Percentiles rank a stretch among this genome's conserved stretches.
Conservation (phyloP, 2,329 filamentous ascomycete genomes). For the Orbilia ellipsospora region DNA sequence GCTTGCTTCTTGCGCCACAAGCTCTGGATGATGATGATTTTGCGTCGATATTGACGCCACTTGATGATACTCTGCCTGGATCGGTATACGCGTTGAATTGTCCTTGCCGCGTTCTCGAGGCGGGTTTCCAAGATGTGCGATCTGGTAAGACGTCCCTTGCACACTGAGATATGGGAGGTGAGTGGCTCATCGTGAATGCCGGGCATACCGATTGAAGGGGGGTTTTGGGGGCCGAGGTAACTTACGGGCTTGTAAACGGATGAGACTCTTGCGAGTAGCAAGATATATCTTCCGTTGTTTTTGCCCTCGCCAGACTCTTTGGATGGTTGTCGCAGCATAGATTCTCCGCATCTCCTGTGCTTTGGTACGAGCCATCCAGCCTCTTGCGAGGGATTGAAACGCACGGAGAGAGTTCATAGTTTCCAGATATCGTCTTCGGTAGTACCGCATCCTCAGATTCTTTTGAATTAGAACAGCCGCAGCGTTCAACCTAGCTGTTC, state of each 20-base stretch:
- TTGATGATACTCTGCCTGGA: slow-evolving; percentile 64
- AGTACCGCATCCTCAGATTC: slow-evolving; percentile 95
- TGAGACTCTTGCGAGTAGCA: slow-evolving; percentile 81
- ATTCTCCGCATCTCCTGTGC: slow-evolving; percentile 83
- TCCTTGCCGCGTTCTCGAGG: slow-evolving; percentile 86
- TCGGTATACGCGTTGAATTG: slow-evolving; percentile 92
- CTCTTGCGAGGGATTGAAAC: slow-evolving; percentile 82
- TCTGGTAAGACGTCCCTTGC: slow-evolving; percentile 87
- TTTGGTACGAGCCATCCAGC: slow-evolving; percentile 78
- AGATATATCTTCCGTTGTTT: slow-evolving; percentile 86
- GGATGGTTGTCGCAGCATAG: slow-evolving; percentile 92
- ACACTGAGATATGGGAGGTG: slow-evolving; percentile 62
- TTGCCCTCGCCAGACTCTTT: slow-evolving; percentile 91
- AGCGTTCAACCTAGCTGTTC: slow-evolving; percentile 88
- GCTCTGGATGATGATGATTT: slow-evolving; percentile 89
- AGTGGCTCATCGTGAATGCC: slow-evolving; percentile 55
- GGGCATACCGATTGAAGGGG: slow-evolving; percentile 56
- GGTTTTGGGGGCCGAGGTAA: slow-evolving; percentile 46
- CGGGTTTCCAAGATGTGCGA: slow-evolving; percentile 94
- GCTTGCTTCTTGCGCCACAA: slow-evolving; percentile 88
- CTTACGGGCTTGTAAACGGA: slow-evolving; percentile 79
- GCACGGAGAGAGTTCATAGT: slow-evolving; percentile 82
- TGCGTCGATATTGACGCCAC: slow-evolving; percentile 90
- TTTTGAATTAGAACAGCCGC: slow-evolving; percentile 99
- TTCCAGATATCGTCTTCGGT: slow-evolving; percentile 88